These are phyloP conservation scores for Apiotrichum akiyoshidainum DNA, from an alignment of 1,284 basidiomycete species.

Conservation along the genomic window DNA sequence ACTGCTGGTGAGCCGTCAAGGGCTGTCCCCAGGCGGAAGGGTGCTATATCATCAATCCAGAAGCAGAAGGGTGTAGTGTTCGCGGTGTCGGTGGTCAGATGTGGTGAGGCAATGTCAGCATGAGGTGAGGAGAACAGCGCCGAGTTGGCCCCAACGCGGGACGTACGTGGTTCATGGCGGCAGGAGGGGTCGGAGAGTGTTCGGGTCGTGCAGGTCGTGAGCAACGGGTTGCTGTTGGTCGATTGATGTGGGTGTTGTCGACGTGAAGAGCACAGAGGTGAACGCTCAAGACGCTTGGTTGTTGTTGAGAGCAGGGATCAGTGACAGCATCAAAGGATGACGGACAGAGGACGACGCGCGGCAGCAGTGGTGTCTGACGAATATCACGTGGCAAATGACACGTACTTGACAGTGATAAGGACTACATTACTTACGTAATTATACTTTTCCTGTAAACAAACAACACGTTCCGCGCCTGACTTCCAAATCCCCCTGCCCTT, in stretches of 20 bases:
- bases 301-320: no score
- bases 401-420: constrained; percentile 4
- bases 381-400: not conserved
- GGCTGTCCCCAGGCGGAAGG: constrained; percentile 49
- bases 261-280: no score
- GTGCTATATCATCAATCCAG: constrained; percentile 29
- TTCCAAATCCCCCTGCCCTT: constrained; percentile 2
- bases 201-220: not conserved
- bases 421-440: not conserved
- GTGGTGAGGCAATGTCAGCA: constrained; percentile 4
- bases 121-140: not conserved
- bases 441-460: constrained; percentile 1
- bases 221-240: not conserved
- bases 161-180: constrained; percentile 31
- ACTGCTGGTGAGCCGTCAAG: constrained; percentile 37
- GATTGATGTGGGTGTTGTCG: no score
- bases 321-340: not conserved
- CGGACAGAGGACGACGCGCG: constrained; percentile 16
- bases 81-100: not conserved
- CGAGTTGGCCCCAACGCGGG: not conserved
- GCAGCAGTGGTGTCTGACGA: not conserved
- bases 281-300: no score
- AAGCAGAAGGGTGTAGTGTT: not conserved
- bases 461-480: not conserved
- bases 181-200: not conserved